Evolutionary conservation across 164 flowering plant genomes (phyloP).

Genomic region (Stephania yunnanensis): DNA sequence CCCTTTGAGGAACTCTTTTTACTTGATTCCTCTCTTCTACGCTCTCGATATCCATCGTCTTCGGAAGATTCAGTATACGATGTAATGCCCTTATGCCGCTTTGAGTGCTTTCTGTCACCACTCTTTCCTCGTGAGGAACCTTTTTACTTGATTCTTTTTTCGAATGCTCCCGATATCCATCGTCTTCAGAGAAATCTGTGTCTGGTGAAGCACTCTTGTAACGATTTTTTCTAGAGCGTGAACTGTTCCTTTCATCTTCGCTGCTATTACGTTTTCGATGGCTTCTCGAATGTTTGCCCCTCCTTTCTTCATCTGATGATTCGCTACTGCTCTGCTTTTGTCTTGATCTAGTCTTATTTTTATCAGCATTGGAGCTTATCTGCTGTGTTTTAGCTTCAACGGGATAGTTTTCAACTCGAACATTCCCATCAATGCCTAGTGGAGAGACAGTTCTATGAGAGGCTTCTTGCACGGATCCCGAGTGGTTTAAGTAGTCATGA

Average conservation of each 20-base stretch:
- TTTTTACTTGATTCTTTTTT: conserved; percentile 37
- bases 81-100: conserved; percentile 28
- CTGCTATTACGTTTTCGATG: conserved; percentile 17
- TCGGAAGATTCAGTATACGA: conserved; percentile 45
- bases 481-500: neutral
- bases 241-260: conserved; percentile 21
- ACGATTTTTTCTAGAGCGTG: conserved; percentile 25
- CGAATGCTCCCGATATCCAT: conserved; percentile 28
- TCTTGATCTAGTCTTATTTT: neutral
- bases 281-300: conserved; percentile 17
- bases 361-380: conserved; percentile 22
- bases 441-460: conserved; percentile 13
- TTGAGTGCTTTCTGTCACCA: conserved; percentile 57
- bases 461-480: conserved; percentile 10
- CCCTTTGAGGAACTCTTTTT: conserved; percentile 45
- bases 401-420: conserved; percentile 10
- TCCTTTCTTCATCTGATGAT: conserved; percentile 21
- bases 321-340: conserved; percentile 5
- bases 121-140: conserved; percentile 49
- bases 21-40: conserved; percentile 36
- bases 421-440: conserved; percentile 6
- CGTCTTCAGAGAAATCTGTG: conserved; percentile 40
- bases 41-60: conserved; percentile 27
- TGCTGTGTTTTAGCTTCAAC: conserved; percentile 15
- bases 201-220: conserved; percentile 31